A percentile compares a stretch with the other conserved stretches of the same genome.
phyloP scores from a whole-genome alignment of 225 moss, liverwort and hornwort genomes.

The Ulota crispa region DNA sequence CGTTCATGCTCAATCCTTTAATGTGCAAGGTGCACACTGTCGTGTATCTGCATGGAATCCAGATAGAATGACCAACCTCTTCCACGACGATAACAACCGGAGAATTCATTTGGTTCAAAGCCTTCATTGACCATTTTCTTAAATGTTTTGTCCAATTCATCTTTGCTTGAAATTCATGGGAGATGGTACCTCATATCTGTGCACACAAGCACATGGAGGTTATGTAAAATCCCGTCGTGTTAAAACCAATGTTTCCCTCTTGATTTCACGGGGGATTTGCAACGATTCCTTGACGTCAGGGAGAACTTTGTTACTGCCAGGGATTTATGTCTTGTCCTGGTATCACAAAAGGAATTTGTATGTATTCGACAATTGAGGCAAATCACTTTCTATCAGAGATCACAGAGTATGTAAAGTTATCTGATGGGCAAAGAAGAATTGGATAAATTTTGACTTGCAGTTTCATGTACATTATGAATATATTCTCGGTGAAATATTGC shows the following conservation, averaged over 20 bases:
- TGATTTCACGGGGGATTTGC: not conserved
- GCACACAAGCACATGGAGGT: not conserved
- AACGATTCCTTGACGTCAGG: not conserved
- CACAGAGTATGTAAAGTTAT: not conserved
- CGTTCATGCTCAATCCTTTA: constrained; percentile 87
- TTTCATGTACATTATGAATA: not conserved
- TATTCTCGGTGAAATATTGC: not conserved
- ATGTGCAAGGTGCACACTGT: constrained; percentile 70
- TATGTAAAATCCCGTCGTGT: not conserved
- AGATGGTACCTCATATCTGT: not conserved
- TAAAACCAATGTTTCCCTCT: not conserved
- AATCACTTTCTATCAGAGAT: not conserved
- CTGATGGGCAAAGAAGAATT: not conserved
- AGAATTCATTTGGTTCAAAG: constrained; percentile 46
- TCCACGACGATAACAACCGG: constrained; percentile 12
- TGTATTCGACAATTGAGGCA: not conserved
- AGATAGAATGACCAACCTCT: constrained; percentile 41
- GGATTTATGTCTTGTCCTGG: not conserved
- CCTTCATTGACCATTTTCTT: constrained; percentile 2
- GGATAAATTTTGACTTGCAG: not conserved
- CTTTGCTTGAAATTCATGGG: constrained; percentile 1
- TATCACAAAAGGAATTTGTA: not conserved
- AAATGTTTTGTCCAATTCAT: constrained; percentile 1
- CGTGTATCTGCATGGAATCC: constrained; percentile 62
- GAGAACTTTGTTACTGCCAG: not conserved